Conservation (phyloP, 805 yeast genomes). For the Ogataea minuta region DNA sequence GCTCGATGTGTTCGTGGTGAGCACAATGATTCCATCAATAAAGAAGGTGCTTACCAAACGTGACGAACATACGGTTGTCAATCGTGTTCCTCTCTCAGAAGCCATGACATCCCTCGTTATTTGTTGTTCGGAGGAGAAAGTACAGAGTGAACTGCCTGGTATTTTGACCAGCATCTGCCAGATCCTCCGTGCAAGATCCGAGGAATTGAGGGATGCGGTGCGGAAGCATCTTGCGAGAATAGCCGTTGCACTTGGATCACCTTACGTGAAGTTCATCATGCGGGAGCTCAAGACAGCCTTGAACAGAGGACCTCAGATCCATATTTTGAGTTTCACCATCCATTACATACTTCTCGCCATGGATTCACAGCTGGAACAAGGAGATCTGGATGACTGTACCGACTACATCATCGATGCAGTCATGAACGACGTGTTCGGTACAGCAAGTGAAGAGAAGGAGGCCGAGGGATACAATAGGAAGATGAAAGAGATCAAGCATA, state of each 20-base stretch:
- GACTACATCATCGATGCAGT: constrained; percentile 61
- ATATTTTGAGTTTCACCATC: constrained; percentile 84
- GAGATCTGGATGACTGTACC: constrained; percentile 71
- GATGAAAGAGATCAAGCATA: constrained; percentile 87
- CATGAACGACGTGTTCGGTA: constrained; percentile 92
- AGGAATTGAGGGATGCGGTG: constrained; percentile 83
- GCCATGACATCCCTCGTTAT: constrained; percentile 68
- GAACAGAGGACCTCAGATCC: constrained; percentile 88
- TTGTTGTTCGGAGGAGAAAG: constrained; percentile 55
- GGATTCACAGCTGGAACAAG: constrained; percentile 44
- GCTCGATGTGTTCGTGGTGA: constrained; percentile 47
- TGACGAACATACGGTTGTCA: constrained; percentile 74
- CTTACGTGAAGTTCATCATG: constrained; percentile 69
- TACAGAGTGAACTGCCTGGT: constrained; percentile 70
- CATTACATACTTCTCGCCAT: constrained; percentile 67
- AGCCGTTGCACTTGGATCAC: constrained; percentile 63
- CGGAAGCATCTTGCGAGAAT: constrained; percentile 72
- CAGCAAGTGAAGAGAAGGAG: constrained; percentile 91
- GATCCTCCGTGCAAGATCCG: constrained; percentile 78
- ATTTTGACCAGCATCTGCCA: constrained; percentile 85
- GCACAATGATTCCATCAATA: constrained; percentile 61
- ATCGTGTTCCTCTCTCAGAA: constrained; percentile 77
- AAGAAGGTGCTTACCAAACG: constrained; percentile 57
- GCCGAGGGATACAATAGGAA: constrained; percentile 85
- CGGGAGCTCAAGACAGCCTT: constrained; percentile 77